Percentiles rank a stretch among this genome's conserved stretches.
Evolutionary conservation across 2,329 filamentous ascomycete species (phyloP).

Genomic region (Beauveria scarabaeidicola): DNA sequence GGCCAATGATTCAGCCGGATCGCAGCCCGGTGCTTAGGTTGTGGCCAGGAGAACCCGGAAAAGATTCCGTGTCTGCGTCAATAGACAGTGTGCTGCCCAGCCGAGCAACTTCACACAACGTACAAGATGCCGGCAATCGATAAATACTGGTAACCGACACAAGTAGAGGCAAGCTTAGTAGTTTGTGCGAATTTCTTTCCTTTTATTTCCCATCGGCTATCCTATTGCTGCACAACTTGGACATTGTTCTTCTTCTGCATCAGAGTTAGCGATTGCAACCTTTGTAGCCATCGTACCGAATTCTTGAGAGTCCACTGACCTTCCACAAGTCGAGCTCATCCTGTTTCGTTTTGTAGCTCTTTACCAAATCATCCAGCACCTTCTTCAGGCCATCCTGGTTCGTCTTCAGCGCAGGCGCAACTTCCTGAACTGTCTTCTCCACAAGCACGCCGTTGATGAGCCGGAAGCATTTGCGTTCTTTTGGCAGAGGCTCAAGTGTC

Average conservation of each 20-base stretch:
- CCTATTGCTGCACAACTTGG: slow-evolving; percentile 71
- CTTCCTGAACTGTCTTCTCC: slow-evolving; percentile 87
- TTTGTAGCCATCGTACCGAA: not conserved
- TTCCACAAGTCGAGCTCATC: slow-evolving; percentile 98
- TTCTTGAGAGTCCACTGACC: slow-evolving; percentile 39
- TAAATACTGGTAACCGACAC: not conserved
- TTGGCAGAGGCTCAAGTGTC: slow-evolving; percentile 72
- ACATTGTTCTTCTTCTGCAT: slow-evolving; percentile 81
- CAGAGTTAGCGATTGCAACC: slow-evolving; percentile 13
- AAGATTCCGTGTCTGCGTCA: not conserved
- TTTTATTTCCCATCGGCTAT: slow-evolving; percentile 15
- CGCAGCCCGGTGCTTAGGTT: too few species aligned
- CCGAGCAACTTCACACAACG: not conserved
- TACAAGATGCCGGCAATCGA: too few species aligned
- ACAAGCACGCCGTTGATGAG: slow-evolving; percentile 97
- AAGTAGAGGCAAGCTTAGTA: not conserved
- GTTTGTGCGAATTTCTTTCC: slow-evolving; percentile 15
- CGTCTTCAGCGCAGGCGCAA: slow-evolving; percentile 81
- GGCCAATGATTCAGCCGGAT: not conserved
- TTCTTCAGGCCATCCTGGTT: slow-evolving; percentile 92
- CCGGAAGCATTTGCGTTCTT: slow-evolving; percentile 92
- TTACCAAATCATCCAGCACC: slow-evolving; percentile 86
- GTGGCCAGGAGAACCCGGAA: too few species aligned
- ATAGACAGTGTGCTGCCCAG: not conserved
- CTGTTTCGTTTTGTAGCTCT: slow-evolving; percentile 93